Base-by-base conservation (phyloP, 2,329 filamentous ascomycete genomes). In the Pseudopyrenochaeta lycopersici region DNA sequence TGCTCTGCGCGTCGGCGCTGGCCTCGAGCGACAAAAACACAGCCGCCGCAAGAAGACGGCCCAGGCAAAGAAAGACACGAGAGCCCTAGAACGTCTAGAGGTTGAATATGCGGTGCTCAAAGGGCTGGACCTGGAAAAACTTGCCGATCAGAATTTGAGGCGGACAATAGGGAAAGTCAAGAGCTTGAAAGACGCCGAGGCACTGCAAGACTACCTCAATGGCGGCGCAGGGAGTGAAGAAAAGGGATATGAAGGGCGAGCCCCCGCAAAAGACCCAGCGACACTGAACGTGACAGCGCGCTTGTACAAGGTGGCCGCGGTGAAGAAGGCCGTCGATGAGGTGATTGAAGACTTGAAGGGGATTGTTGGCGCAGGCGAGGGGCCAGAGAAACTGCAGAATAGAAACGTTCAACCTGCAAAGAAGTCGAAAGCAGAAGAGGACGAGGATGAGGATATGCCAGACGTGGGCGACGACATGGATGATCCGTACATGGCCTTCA, bases 11-110 rank as follows among this genome's bases (percentile, higher is more conserved):
- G 80, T 82, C 10, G 88, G 88, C 51, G 91, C 90, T 70, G 88
- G 88, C 41, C 89, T 91, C 68, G 90, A 94, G 78, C 84, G 90
- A 40, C 91, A 94, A 76, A 90, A 92, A 60, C 82, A 88, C 52
- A 82, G 85, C 18, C 78, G 90, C 54, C 83, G 88, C 51, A 80
- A 82, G 62, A 88, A 88, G 68, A 79, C 77, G 2, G 84, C 84
- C 0, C 76, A 74, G 35, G 60, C 71, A 7, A 78, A 81, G 32
- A 77, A 77, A 10, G 78, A 84, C 29, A 72, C 72, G 17, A 71
- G 72, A 20, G 75, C 87, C 66, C 77, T 84, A 18, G 77, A 79
- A 52, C 80, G 89, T 17, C 77, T 93, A 29, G 84, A 90, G 57
- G 82, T 83, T 30, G 90, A 88, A 67, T 81, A 87, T 39, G 74